These are phyloP conservation scores for Athelia sp. DNA, from an alignment of 1,284 basidiomycete species.

Conservation along the genomic window DNA sequence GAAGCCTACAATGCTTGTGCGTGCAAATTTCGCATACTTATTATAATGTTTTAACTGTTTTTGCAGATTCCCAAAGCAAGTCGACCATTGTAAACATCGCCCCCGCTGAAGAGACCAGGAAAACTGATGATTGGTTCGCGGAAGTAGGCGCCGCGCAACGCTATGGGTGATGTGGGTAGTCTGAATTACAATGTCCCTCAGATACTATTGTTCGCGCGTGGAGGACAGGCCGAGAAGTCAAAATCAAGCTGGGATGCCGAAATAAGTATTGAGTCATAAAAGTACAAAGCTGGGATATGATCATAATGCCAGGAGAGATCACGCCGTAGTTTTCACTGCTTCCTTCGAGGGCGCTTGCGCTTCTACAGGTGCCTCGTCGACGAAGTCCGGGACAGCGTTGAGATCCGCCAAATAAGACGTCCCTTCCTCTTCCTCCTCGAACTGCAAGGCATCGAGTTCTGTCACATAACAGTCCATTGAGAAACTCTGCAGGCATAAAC, in stretches of 20 bases:
- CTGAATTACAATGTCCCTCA: no score
- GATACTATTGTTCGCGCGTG: no score
- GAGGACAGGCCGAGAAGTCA: no score
- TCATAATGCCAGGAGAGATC: slow-evolving; percentile 11
- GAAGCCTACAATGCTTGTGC: slow-evolving; percentile 74
- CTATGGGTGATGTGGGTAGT: slow-evolving; percentile 43
- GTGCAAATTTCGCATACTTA: slow-evolving; percentile 22
- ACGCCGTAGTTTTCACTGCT: slow-evolving; percentile 51
- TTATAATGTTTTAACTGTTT: slow-evolving; percentile 4
- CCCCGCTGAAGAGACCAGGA: slow-evolving; percentile 47
- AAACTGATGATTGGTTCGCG: slow-evolving; percentile 74
- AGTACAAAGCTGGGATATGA: no score
- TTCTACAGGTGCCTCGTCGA: slow-evolving; percentile 81
- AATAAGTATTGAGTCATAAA: no score
- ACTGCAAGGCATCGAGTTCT: slow-evolving; percentile 87
- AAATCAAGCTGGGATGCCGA: no score
- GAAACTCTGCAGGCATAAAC: slow-evolving; percentile 5
- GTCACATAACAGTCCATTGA: slow-evolving; percentile 1
- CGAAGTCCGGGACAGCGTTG: slow-evolving; percentile 84
- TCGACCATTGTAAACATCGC: slow-evolving; percentile 71
- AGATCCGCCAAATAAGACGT: slow-evolving; percentile 83
- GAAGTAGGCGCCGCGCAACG: slow-evolving; percentile 43
- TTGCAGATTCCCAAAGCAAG: slow-evolving; percentile 74
- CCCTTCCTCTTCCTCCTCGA: slow-evolving; percentile 87
- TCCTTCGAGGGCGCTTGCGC: slow-evolving; percentile 38